Base-by-base conservation (phyloP, 2,329 filamentous ascomycete genomes). In the Aspergillus clavatus region DNA sequence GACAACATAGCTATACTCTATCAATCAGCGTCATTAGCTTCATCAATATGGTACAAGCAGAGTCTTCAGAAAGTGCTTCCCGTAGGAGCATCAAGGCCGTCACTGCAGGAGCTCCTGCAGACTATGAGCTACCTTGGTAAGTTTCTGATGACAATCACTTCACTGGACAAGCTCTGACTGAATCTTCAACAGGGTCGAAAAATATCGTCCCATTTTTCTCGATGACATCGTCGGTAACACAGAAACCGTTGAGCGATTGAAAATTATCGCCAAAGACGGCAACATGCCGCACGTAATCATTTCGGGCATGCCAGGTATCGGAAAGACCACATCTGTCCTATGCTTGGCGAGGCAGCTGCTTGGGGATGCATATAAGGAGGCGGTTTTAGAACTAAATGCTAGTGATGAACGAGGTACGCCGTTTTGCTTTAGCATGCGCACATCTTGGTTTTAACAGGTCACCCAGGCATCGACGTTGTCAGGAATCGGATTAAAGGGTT, bases 271-370 rank as follows among this genome's bases (percentile, higher is more conserved):
- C 38, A 93, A 90, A 69, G 93, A 97, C 72, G 93, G 93, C 58
- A 98, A 98, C 72, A 96, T 98, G 90, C 93, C 93, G 2, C 93
- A 98, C 71, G 82, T 98, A 62, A 97, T 98, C 70, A 97, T 98
- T 61, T 95, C 89, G n/a, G 93, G 93, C 48, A 97, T 95, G 89
- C 93, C 93, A 16, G 93, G 93, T 63, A 98, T 97, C 62, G 93
- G 93, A 69, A 98, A 98, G 76, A 98, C 93, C 3, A 97, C 93
- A 0, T 95, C 89, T 45, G 84, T 98, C 45, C 75, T 97, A 50
- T 97, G 93, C 65, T 81, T 98, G 38, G 93, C 93, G 14, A 81
- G 91, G 48, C 91, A 97, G 66, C 72, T 98, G 48, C 77, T 98
- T 2, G 93, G 93, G 7, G 87, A 95, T 62, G 80, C 88, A 23